A percentile compares a stretch with the other conserved stretches of the same genome.
These are phyloP conservation scores for Acanthamoeba triangularis DNA, from an alignment of 208 protist genomes.

Conservation along the genomic window DNA sequence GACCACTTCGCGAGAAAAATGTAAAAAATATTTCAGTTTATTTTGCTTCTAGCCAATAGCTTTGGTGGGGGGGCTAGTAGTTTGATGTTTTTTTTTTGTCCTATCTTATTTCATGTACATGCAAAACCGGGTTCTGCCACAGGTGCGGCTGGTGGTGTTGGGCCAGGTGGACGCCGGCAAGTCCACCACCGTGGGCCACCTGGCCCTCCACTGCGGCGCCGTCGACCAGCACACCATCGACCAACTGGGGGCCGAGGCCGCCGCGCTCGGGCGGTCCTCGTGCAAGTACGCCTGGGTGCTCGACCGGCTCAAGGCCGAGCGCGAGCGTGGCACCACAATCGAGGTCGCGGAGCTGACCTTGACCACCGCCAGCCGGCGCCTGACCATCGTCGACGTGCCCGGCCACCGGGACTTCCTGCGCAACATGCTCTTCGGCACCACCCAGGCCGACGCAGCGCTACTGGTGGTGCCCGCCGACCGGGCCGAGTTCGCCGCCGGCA, in stretches of 20 bases:
- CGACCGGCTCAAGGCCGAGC: conserved; percentile 99
- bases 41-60: too few species aligned
- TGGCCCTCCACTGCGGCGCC: conserved; percentile 95
- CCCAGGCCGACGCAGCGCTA: conserved; percentile 93
- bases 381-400: conserved; percentile 99
- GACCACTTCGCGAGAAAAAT: too few species aligned
- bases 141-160: conserved; percentile 30
- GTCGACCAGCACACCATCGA: conserved; percentile 89
- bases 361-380: conserved; percentile 81
- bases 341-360: conserved; percentile 91
- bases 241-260: conserved; percentile 93
- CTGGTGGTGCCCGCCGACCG: conserved; percentile 92
- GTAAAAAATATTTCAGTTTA: too few species aligned
- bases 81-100: too few species aligned
- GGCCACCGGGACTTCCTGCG: conserved; percentile 99
- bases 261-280: conserved; percentile 94
- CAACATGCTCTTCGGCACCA: conserved; percentile 99
- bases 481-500: conserved; percentile 93
- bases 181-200: conserved; percentile 96
- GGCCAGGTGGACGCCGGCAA: conserved; percentile 96
- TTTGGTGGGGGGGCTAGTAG: too few species aligned
- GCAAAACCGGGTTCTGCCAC: too few species aligned
- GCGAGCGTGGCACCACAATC: conserved; percentile 99
- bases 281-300: conserved; percentile 98
- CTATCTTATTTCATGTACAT: too few species aligned